phyloP scores from a whole-genome alignment of 768 basidiomycete genomes.

The Amanita jacksonii region DNA sequence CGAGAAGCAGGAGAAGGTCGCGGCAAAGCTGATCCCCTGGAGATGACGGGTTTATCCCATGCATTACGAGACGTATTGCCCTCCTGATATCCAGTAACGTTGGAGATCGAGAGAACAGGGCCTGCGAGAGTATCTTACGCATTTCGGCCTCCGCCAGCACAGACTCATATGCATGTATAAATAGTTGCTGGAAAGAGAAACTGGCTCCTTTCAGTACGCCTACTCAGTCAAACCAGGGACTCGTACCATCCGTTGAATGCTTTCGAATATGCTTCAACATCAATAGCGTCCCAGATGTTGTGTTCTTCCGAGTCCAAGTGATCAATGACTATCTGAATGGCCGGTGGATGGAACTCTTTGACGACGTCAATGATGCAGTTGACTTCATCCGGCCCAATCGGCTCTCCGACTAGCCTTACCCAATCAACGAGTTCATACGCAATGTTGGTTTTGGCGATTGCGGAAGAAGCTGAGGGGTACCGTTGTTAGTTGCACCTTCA shows the following conservation, averaged over 20 bases:
- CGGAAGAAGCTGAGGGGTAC: constrained; percentile 26
- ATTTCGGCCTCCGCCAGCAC: constrained; percentile 19
- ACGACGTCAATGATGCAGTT: constrained; percentile 30
- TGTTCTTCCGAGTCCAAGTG: constrained; percentile 31
- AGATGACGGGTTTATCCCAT: constrained; percentile 17
- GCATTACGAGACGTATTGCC: constrained; percentile 28
- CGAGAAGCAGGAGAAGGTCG: constrained; percentile 29
- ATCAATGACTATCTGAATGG: constrained; percentile 33
- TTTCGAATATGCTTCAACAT: constrained; percentile 11
- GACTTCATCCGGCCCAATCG: constrained; percentile 27
- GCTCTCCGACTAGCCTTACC: constrained; percentile 38
- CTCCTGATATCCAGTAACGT: constrained; percentile 23
- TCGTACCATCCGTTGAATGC: constrained; percentile 16
- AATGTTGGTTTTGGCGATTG: constrained; percentile 21
- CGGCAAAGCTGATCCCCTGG: constrained; percentile 16
- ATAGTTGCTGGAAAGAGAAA: constrained; percentile 36
- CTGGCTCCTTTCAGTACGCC: no score
- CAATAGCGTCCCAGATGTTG: constrained; percentile 32
- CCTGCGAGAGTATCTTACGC: constrained; percentile 26
- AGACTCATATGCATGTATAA: constrained; percentile 22
- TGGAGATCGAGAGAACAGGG: constrained; percentile 18
- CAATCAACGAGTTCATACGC: constrained; percentile 59
- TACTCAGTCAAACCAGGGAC: constrained; percentile 5
- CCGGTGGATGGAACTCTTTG: constrained; percentile 29
- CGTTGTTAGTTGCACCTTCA: not conserved